Evolutionary conservation across 805 yeast species (phyloP).

Genomic region (Kodamaea sagamina): DNA sequence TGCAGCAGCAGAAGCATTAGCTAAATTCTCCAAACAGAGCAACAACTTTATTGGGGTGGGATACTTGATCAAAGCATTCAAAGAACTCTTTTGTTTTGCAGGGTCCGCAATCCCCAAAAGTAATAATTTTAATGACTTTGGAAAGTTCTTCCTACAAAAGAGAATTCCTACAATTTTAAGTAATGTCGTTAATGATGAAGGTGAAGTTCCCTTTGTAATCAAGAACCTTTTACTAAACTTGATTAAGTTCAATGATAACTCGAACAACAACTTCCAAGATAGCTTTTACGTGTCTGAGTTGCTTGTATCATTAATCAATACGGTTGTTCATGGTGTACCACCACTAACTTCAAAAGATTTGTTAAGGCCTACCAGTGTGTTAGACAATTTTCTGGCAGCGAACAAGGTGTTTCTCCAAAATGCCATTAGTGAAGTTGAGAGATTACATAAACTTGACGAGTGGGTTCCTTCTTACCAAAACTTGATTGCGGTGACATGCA

Average conservation of each 20-base stretch:
- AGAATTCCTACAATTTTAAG: conserved; percentile 67
- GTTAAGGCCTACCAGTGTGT: conserved; percentile 7
- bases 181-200: conserved; percentile 59
- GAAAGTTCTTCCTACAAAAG: conserved; percentile 67
- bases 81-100: conserved; percentile 70
- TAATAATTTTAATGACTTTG: conserved; percentile 76
- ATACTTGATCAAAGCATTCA: conserved; percentile 71
- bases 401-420: conserved; percentile 23
- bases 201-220: conserved; percentile 58
- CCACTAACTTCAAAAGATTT: conserved; percentile 14
- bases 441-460: conserved; percentile 76
- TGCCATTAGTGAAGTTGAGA: conserved; percentile 64
- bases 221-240: conserved; percentile 66
- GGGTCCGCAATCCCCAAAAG: conserved; percentile 64
- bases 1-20: conserved; percentile 82
- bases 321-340: conserved; percentile 23
- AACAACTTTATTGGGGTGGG: conserved; percentile 69
- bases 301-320: conserved; percentile 52
- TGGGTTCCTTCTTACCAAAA: conserved; percentile 79
- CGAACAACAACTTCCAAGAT: conserved; percentile 76
- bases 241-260: conserved; percentile 81
- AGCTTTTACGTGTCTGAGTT: conserved; percentile 62
- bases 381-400: conserved; percentile 8
- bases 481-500: conserved; percentile 54
- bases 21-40: conserved; percentile 61